These are phyloP conservation scores for Cyclotella cryptica DNA, from an alignment of 108 stramenopile species.

Conservation along the genomic window DNA sequence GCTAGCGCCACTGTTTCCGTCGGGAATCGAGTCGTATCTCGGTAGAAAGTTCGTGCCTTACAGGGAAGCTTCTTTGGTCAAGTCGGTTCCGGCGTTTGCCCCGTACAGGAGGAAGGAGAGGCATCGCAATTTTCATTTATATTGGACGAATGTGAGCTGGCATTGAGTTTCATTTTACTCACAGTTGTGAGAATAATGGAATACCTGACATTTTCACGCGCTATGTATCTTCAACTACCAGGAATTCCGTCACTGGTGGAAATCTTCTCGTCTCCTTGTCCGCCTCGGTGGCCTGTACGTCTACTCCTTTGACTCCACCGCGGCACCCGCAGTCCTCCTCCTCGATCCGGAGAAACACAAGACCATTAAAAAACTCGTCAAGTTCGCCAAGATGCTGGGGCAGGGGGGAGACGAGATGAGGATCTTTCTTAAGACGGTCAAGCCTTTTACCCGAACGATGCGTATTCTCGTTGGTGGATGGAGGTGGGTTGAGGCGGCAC, in stretches of 20 bases:
- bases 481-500: constrained; percentile 68
- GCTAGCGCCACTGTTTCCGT: constrained; percentile 32
- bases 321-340: constrained; percentile 46
- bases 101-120: constrained; percentile 46
- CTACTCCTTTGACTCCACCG: constrained; percentile 31
- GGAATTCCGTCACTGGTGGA: constrained; percentile 71
- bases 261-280: constrained; percentile 76
- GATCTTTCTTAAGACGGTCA: constrained; percentile 61
- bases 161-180: background rate
- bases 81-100: constrained; percentile 39
- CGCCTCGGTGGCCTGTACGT: constrained; percentile 63
- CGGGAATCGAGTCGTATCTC: constrained; percentile 24
- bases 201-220: background rate
- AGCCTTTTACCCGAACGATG: constrained; percentile 65
- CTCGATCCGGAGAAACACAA: constrained; percentile 49
- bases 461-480: constrained; percentile 51
- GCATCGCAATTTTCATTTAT: constrained; percentile 41
- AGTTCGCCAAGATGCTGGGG: constrained; percentile 43
- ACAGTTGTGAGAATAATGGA: background rate
- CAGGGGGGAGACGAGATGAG: constrained; percentile 51
- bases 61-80: constrained; percentile 35
- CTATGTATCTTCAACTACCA: background rate
- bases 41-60: constrained; percentile 23
- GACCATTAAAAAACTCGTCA: constrained; percentile 35
- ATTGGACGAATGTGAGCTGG: constrained; percentile 51